phyloP scores from a whole-genome alignment of 108 stramenopile genomes.

The Fragilariopsis cylindrus region DNA sequence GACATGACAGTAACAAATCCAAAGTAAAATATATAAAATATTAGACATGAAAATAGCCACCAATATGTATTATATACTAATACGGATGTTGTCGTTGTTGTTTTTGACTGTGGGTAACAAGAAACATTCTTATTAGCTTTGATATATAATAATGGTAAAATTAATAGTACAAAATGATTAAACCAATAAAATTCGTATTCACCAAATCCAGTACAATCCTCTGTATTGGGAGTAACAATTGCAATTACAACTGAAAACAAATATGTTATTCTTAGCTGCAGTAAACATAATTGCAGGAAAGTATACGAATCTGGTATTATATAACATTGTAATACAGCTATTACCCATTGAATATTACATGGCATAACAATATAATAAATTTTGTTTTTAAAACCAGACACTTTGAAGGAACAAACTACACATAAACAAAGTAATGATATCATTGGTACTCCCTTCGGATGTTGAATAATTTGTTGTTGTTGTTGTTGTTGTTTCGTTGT shows the following conservation, averaged over 20 bases:
- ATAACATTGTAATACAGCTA: slow-evolving; percentile 13
- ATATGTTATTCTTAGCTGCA: slow-evolving; percentile 15
- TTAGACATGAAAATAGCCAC: slow-evolving; percentile 19
- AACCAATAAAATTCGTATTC: slow-evolving; percentile 30
- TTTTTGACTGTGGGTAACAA: slow-evolving; percentile 1
- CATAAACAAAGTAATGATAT: slow-evolving; percentile 2
- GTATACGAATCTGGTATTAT: slow-evolving; percentile 5
- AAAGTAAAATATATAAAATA: slow-evolving; percentile 25
- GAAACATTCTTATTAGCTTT: slow-evolving; percentile 15
- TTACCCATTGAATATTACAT: slow-evolving; percentile 27
- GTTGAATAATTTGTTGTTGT: not conserved
- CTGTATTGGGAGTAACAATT: slow-evolving; percentile 21
- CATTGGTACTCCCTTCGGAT: slow-evolving; percentile 1
- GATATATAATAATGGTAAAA: slow-evolving; percentile 14
- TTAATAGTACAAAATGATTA: slow-evolving; percentile 15
- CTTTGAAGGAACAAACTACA: slow-evolving; percentile 15
- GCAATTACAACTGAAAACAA: slow-evolving; percentile 19
- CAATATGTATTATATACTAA: slow-evolving; percentile 14
- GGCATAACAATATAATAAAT: slow-evolving; percentile 29
- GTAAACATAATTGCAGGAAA: slow-evolving; percentile 1
- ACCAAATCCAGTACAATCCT: slow-evolving; percentile 9
- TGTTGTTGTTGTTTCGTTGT: no score
- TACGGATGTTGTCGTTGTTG: not conserved
- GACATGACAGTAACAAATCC: slow-evolving; percentile 17
- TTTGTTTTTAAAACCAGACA: slow-evolving; percentile 7